A percentile compares a stretch with the other conserved stretches of the same genome.
These are phyloP conservation scores for Rhynchospora breviuscula DNA, from an alignment of 176 grass and related monocot genomes.

Conservation along the genomic window DNA sequence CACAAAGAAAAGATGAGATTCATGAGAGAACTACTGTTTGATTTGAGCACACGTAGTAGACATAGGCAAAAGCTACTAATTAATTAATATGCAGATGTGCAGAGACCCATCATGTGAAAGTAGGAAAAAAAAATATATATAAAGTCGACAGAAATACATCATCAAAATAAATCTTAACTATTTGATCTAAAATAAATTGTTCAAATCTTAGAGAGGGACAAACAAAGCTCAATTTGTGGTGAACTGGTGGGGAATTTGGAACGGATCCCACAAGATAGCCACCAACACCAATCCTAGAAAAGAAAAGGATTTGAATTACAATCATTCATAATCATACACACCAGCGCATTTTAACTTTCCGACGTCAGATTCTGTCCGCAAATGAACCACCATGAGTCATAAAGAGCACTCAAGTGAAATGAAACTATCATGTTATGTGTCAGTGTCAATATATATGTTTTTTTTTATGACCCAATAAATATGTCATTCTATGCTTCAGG, in stretches of 20 bases:
- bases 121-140: too few species aligned
- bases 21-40: too few species aligned
- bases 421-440: too few species aligned
- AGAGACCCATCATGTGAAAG: too few species aligned
- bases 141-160: background rate
- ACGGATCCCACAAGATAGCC: background rate
- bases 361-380: background rate
- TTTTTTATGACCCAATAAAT: too few species aligned
- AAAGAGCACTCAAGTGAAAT: too few species aligned
- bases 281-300: background rate
- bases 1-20: too few species aligned
- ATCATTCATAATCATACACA: background rate
- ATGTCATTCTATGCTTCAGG: background rate
- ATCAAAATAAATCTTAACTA: background rate
- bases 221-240: background rate
- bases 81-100: too few species aligned
- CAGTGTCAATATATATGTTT: too few species aligned
- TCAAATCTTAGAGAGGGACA: background rate
- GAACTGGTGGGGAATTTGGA: slow-evolving; percentile 2
- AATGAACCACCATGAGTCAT: background rate
- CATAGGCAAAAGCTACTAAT: too few species aligned
- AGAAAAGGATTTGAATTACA: background rate
- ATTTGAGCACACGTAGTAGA: too few species aligned
- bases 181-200: background rate
- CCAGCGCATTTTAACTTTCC: background rate